phyloP scores from a whole-genome alignment of 208 protist genomes.

The Strigomonas culicis region DNA sequence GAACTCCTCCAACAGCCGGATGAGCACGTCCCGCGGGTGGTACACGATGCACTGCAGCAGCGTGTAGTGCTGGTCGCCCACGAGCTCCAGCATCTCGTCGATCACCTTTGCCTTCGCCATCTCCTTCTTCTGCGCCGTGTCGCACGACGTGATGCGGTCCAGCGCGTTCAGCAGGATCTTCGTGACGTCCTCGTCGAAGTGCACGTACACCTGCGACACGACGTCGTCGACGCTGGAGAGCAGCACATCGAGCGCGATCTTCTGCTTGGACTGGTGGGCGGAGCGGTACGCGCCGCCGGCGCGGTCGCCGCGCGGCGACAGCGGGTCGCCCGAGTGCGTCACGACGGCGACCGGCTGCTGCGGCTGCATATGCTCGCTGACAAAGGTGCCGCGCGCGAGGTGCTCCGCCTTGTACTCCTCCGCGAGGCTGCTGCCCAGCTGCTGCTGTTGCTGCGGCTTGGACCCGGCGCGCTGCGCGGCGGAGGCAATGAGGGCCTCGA shows the following conservation, averaged over 20 bases:
- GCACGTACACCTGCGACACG: slow-evolving; percentile 85
- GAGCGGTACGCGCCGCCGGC: slow-evolving; percentile 59
- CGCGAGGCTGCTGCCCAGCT: slow-evolving; percentile 24
- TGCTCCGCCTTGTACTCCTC: slow-evolving; percentile 30
- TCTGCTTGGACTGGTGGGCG: slow-evolving; percentile 54
- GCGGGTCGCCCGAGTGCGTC: slow-evolving; percentile 65
- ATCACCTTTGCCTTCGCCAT: slow-evolving; percentile 58
- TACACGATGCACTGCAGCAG: slow-evolving; percentile 86
- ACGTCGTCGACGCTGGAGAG: slow-evolving; percentile 87
- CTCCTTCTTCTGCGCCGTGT: slow-evolving; percentile 61
- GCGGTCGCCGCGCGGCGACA: slow-evolving; percentile 76
- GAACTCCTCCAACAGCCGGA: slow-evolving; percentile 85
- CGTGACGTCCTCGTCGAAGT: slow-evolving; percentile 87
- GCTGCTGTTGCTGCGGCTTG: background rate
- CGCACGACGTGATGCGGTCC: slow-evolving; percentile 71
- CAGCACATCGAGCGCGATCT: slow-evolving; percentile 77
- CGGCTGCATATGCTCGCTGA: slow-evolving; percentile 55
- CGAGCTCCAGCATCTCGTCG: slow-evolving; percentile 70
- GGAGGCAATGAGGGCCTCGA: slow-evolving; percentile 1
- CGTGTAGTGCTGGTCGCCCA: slow-evolving; percentile 80
- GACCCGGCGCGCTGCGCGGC: slow-evolving; percentile 16
- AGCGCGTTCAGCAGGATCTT: slow-evolving; percentile 88
- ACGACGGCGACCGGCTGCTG: slow-evolving; percentile 66
- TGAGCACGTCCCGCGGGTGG: slow-evolving; percentile 73
- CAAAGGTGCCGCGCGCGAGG: slow-evolving; percentile 45